Evolutionary conservation across 805 yeast species (phyloP), one percentile per base, ranked within the genome.

Genomic region (Pichia nakasei): DNA sequence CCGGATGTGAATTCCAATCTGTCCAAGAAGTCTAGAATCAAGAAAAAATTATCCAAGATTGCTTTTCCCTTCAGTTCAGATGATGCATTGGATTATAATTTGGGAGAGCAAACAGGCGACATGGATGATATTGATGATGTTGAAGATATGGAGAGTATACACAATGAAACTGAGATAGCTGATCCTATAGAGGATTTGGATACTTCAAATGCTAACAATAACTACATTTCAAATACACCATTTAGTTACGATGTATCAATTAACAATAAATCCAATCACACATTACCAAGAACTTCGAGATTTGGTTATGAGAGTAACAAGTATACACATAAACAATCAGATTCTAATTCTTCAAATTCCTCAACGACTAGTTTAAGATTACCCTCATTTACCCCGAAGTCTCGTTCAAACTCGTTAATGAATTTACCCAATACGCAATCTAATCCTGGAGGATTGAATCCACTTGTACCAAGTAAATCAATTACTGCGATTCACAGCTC

Each of bases 41-140:
- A 42, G 24, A 34, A 41, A 18, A 45, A 22, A 22, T 33, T 45
- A 2, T 41, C 42, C 5, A 39, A 40, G 15, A 41, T 45, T 15
- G 45, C 39, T 6, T 41, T 41, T 11, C 38, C 44, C 3, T 38
- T 38, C 18, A 20, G 44, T 3, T 37, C 41, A 5, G 22, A 19
- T 11, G 48, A 44, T 18, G 22, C 32, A 29, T 15, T 29, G 13
- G 17, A 29, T 29, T 29, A 29, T 15, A 29, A 29, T 29, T 15
- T 8, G 3, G 32, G 15, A 13, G 13, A 15, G 15, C 9, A n/a
- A 13, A 11, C 18, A 20, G 17, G 13, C 13, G 32, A 29, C 6
- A 29, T 29, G 32, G 15, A 29, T 29, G 15, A 29, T 6, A 9
- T 29, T 29, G 32, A 29, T 29, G 18, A 29, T 13, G 32, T 29